A percentile compares a stretch with the other conserved stretches of the same genome.
Conservation (phyloP, 768 basidiomycete species). For the Lyophyllum semitale region DNA sequence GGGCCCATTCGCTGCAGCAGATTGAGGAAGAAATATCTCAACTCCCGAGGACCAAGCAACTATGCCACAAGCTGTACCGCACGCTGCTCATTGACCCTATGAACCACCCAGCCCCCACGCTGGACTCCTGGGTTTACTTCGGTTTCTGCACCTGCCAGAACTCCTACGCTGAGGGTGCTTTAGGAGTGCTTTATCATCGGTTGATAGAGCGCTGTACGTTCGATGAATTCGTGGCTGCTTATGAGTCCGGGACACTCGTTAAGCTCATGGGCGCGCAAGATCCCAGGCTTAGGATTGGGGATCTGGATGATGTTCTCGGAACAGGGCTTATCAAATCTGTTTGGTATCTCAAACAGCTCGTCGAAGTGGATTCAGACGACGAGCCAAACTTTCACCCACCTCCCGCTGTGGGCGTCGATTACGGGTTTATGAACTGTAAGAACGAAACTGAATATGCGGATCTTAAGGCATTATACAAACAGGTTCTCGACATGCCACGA, state of each 20-base stretch:
- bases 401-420: constrained; percentile 25
- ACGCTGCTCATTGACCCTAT: constrained; percentile 1
- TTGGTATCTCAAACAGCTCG: constrained; percentile 37
- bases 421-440: constrained; percentile 37
- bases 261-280: constrained; percentile 27
- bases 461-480: constrained; percentile 33
- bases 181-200: constrained; percentile 19
- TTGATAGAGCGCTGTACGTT: constrained; percentile 33
- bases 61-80: constrained; percentile 3
- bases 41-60: not conserved
- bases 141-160: constrained; percentile 23
- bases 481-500: constrained; percentile 25
- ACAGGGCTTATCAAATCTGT: constrained; percentile 28
- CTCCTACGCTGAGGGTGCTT: constrained; percentile 3
- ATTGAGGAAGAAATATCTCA: constrained; percentile 1
- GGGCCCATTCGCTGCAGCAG: not conserved
- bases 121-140: constrained; percentile 20
- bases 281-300: not conserved
- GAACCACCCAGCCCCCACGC: constrained; percentile 15
- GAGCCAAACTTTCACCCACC: not conserved
- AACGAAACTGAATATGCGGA: constrained; percentile 22
- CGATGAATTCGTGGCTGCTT: constrained; percentile 34
- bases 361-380: constrained; percentile 10
- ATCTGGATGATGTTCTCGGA: constrained; percentile 28
- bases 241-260: constrained; percentile 20